Conservation (phyloP, 306 rosid genomes). For the Vigna nakashimae region DNA sequence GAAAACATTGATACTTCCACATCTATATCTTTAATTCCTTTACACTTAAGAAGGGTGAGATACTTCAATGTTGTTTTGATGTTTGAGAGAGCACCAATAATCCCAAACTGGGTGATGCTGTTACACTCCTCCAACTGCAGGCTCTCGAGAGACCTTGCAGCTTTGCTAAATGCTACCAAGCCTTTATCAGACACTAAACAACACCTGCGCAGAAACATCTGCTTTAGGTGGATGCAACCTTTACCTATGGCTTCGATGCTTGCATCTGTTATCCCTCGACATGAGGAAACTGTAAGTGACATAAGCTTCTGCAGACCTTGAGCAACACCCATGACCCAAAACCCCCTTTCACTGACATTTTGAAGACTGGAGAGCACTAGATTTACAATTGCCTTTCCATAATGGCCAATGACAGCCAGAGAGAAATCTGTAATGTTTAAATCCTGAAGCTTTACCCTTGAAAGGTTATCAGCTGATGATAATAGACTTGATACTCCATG, state of each 20-base stretch:
- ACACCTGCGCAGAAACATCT: constrained; percentile 74
- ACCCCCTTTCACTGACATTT: constrained; percentile 68
- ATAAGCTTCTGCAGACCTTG: constrained; percentile 60
- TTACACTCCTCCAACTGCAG: constrained; percentile 25
- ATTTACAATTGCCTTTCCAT: constrained; percentile 9
- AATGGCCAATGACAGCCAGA: constrained; percentile 25
- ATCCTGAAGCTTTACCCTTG: constrained; percentile 3
- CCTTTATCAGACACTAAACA: constrained; percentile 45
- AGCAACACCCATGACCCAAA: constrained; percentile 88
- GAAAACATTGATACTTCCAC: constrained; percentile 7
- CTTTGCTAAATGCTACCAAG: constrained; percentile 12
- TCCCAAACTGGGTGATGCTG: constrained; percentile 23
- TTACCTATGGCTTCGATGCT: constrained; percentile 81
- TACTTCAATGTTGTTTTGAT: constrained; percentile 2
- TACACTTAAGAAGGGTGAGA: constrained; percentile 9
- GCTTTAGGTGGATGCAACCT: constrained; percentile 68
- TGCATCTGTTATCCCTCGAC: constrained; percentile 72
- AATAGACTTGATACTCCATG: constrained; percentile 21
- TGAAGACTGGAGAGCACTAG: constrained; percentile 9
- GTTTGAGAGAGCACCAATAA: constrained; percentile 13
- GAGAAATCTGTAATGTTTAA: constrained; percentile 23
- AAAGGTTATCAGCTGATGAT: background rate
- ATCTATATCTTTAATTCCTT: constrained; percentile 13
- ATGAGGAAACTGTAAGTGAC: constrained; percentile 62
- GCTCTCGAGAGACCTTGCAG: constrained; percentile 14